Evolutionary conservation across 306 rosid species (phyloP).

Genomic region (Castanea crenata): DNA sequence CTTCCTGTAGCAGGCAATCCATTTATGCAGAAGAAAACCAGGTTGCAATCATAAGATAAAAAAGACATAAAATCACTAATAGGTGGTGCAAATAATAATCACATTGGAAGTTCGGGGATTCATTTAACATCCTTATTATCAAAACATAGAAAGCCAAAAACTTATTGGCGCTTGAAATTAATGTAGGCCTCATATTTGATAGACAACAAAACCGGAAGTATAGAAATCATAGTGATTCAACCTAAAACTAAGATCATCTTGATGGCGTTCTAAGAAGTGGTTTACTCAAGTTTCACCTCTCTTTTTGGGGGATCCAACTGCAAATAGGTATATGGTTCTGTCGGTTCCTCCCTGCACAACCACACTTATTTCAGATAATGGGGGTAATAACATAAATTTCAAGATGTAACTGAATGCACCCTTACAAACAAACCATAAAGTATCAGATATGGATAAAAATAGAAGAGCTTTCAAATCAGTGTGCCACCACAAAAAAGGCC

Average conservation of each 20-base stretch:
- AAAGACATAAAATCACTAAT: not conserved
- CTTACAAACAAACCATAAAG: not conserved
- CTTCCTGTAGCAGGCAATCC: not conserved
- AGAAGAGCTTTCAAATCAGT: not conserved
- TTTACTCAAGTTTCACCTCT: conserved; percentile 60
- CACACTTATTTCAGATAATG: conserved; percentile 9
- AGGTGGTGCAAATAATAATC: not conserved
- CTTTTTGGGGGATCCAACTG: conserved; percentile 70
- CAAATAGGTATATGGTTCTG: conserved; percentile 75
- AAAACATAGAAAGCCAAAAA: not conserved
- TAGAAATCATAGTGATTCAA: not conserved
- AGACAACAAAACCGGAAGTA: not conserved
- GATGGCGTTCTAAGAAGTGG: not conserved
- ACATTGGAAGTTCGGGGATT: not conserved
- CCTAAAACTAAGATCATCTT: not conserved
- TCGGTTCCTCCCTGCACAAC: conserved; percentile 80
- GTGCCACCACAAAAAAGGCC: not conserved
- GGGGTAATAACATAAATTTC: conserved; percentile 3
- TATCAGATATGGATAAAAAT: not conserved
- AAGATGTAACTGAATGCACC: conserved; percentile 5
- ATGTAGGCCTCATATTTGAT: not conserved
- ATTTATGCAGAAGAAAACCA: not conserved
- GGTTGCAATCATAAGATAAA: not conserved
- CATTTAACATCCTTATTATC: not conserved
- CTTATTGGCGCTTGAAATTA: not conserved